phyloP scores from a whole-genome alignment of 139 green algal genomes.

The Chlamydomonas incerta region DNA sequence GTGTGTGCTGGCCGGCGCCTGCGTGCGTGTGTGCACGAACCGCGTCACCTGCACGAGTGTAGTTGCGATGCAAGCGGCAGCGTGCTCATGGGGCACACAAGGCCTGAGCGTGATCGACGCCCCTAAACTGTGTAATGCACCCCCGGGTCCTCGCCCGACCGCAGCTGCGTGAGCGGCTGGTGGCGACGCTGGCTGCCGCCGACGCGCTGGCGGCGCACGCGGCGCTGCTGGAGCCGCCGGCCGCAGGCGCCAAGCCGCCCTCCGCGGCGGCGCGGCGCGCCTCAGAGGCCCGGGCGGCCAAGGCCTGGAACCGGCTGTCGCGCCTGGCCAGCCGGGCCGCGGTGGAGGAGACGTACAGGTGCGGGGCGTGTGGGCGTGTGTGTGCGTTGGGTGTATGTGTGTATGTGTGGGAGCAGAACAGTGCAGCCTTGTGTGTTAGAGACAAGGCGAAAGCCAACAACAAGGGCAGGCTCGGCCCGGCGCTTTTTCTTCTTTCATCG shows the following conservation, averaged over 20 bases:
- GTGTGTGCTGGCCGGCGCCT: too few species aligned
- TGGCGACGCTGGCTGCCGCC: slow-evolving; percentile 21
- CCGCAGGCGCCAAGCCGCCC: slow-evolving; percentile 29
- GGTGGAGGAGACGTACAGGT: slow-evolving; percentile 25
- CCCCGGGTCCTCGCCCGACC: too few species aligned
- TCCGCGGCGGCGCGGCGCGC: slow-evolving; percentile 40
- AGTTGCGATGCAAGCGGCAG: too few species aligned
- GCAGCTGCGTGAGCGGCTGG: slow-evolving; percentile 66
- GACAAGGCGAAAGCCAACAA: too few species aligned
- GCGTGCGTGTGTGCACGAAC: too few species aligned
- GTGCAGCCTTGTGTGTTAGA: too few species aligned
- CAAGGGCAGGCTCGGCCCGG: too few species aligned
- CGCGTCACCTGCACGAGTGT: too few species aligned
- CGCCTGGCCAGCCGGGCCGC: slow-evolving; percentile 46
- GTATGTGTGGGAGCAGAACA: neutral
- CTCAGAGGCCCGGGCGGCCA: slow-evolving; percentile 50
- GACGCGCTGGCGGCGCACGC: slow-evolving; percentile 41
- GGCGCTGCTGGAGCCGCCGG: neutral
- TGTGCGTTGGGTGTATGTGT: neutral
- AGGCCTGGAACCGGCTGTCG: slow-evolving; percentile 54
- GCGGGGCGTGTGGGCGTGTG: neutral
- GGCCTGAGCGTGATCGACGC: too few species aligned
- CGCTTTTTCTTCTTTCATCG: too few species aligned
- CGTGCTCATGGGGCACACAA: too few species aligned
- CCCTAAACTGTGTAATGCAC: too few species aligned